These are phyloP conservation scores for Gymnopilus junonius DNA, from an alignment of 768 basidiomycete genomes.

Conservation along the genomic window DNA sequence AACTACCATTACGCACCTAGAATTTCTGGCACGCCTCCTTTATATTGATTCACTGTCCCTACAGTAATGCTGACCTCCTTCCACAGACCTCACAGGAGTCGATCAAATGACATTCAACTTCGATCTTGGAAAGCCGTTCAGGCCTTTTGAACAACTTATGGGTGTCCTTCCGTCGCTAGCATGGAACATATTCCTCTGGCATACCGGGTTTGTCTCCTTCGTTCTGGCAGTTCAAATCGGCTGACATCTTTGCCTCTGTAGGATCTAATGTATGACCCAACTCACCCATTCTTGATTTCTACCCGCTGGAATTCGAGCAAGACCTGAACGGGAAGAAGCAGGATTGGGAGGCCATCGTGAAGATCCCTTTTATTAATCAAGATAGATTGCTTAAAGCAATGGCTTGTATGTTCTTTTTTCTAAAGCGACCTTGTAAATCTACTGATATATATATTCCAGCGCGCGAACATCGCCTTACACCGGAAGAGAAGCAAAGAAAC, in stretches of 20 bases:
- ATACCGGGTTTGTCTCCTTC: slow-evolving; percentile 62
- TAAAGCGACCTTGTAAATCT: not conserved
- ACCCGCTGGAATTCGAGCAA: slow-evolving; percentile 87
- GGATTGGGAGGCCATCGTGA: slow-evolving; percentile 99
- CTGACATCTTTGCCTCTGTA: slow-evolving; percentile 33
- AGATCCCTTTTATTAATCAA: slow-evolving; percentile 97
- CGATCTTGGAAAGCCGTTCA: slow-evolving; percentile 86
- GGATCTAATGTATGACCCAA: slow-evolving; percentile 89
- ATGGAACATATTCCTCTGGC: slow-evolving; percentile 87
- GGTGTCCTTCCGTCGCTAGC: slow-evolving; percentile 91
- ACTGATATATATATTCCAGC: slow-evolving; percentile 45
- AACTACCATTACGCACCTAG: slow-evolving; percentile 97
- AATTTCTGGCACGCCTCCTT: slow-evolving; percentile 74
- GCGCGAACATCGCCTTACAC: slow-evolving; percentile 75
- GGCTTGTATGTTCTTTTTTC: slow-evolving; percentile 54
- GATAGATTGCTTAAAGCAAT: slow-evolving; percentile 79
- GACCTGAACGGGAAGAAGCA: slow-evolving; percentile 98
- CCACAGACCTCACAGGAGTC: slow-evolving; percentile 67
- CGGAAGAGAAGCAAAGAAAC: slow-evolving; percentile 80
- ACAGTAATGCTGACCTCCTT: not conserved
- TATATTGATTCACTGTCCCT: not conserved
- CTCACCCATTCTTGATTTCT: slow-evolving; percentile 94
- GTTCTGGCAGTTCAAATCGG: not conserved
- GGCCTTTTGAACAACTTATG: slow-evolving; percentile 96
- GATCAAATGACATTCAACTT: slow-evolving; percentile 87